These are phyloP conservation scores for Arthroderma sp. DNA, from an alignment of 2,329 filamentous ascomycete genomes.

Conservation along the genomic window DNA sequence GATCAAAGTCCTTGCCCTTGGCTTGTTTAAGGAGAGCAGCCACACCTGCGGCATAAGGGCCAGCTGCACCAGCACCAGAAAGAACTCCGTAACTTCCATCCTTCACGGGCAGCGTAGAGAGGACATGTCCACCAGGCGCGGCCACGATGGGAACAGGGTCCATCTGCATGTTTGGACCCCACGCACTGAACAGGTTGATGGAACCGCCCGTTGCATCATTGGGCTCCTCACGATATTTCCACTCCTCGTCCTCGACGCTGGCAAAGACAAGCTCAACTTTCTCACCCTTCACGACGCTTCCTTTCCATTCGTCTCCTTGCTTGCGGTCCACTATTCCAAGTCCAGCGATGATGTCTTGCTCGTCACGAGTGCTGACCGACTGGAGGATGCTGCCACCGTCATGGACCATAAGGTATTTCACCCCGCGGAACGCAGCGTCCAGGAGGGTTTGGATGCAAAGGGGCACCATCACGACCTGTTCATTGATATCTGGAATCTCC, in stretches of 20 bases:
- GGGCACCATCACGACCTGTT: conserved; percentile 3
- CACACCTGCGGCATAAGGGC: conserved; percentile 5
- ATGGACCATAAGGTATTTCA: conserved; percentile 6
- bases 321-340: conserved; percentile 4
- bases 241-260: background rate
- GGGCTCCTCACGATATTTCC: background rate
- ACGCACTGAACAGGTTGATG: conserved; percentile 41
- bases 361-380: background rate
- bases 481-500: background rate
- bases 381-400: conserved; percentile 3
- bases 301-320: conserved; percentile 3
- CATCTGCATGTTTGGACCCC: conserved; percentile 40
- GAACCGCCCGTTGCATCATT: conserved; percentile 35
- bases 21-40: conserved; percentile 4
- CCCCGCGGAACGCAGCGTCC: conserved; percentile 1
- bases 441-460: conserved; percentile 4
- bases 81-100: conserved; percentile 4
- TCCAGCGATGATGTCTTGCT: background rate
- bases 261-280: conserved; percentile 1
- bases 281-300: conserved; percentile 1
- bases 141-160: conserved; percentile 3
- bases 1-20: background rate
- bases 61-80: conserved; percentile 2
- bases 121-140: conserved; percentile 2
- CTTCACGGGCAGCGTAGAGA: conserved; percentile 2